Evolutionary conservation across 441 rosid species (phyloP), one percentile per base, ranked within the genome.

Genomic region (Erodium texanum): DNA sequence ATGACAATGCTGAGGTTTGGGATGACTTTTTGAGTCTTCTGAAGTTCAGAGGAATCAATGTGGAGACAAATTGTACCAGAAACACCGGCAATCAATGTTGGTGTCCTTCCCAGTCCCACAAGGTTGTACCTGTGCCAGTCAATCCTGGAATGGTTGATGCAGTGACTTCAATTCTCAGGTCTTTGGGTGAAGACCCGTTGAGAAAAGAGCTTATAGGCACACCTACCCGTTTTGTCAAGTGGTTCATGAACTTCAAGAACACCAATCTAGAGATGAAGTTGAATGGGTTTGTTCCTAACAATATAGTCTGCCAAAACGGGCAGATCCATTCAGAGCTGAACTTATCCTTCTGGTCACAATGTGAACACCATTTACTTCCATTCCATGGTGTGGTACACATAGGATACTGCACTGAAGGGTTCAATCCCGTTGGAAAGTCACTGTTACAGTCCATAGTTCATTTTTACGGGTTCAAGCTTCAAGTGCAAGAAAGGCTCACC

Each of bases 351-450:
- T 92, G 98, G 87, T 92, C 99, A 70, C 94, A 82, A 74, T 95
- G 99, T 8, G 97, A 95, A 74, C 99, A 94, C 82, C 96, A 94
- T 78, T 82, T 94, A 56, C 97, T 90, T 78, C 99, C 98, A 12
- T 94, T 94, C 74, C 85, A 86, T 22, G 98, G 99, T 54, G 91
- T 84, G 11, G 95, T 87, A 67, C 98, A 94, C 68, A 76, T 92
- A n/a, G 99, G 97, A 43, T 92, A 87, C 79, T 80, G 84, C 70
- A 29, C 73, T 3, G 81, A 82, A 79, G 98, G 86, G 62, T 71
- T 64, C 34, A 76, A 62, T 71, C 84, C 86, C 24, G 62, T 84
- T 19, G 80, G 77, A 66, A 87, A 68, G 62, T 78, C 92, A 18
- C 81, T 82, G 66, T 41, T 94, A 23, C 90, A 87, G 75, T 90